phyloP scores from a whole-genome alignment of 2,329 filamentous ascomycete genomes.

The Aspergillus cejpii region DNA sequence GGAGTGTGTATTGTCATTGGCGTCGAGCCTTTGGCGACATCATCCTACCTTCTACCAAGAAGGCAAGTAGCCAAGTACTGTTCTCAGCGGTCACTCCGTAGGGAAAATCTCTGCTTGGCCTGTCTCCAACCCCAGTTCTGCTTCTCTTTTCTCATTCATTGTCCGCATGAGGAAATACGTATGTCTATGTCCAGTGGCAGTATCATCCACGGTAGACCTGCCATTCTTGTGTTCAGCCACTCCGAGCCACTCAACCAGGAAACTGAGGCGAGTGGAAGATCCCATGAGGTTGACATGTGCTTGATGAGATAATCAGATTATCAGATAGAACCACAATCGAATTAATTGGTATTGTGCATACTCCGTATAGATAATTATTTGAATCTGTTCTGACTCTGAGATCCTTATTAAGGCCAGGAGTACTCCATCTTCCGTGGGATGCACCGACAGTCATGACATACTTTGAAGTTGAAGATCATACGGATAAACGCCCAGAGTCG shows the following conservation, averaged over 20 bases:
- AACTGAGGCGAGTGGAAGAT: constrained; percentile 6
- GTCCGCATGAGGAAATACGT: constrained; percentile 1
- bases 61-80: neutral
- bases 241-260: neutral
- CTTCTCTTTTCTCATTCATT: constrained; percentile 5
- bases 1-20: neutral
- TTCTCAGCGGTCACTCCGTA: neutral
- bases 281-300: constrained; percentile 5
- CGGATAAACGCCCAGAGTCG: too few relatives aligned
- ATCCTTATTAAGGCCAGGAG: too few relatives aligned
- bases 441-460: too few relatives aligned
- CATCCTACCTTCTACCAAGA: neutral
- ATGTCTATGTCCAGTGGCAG: neutral
- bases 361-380: neutral
- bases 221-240: neutral
- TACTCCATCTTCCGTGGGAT: too few relatives aligned
- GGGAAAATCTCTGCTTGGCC: neutral
- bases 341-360: neutral
- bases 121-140: too few relatives aligned
- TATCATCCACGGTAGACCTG: constrained; percentile 4
- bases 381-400: too few relatives aligned
- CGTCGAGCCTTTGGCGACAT: neutral
- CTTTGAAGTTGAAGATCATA: too few relatives aligned
- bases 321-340: neutral
- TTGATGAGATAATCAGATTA: neutral